Conservation (phyloP, 306 rosid species). For the Oemleria cerasiformis region DNA sequence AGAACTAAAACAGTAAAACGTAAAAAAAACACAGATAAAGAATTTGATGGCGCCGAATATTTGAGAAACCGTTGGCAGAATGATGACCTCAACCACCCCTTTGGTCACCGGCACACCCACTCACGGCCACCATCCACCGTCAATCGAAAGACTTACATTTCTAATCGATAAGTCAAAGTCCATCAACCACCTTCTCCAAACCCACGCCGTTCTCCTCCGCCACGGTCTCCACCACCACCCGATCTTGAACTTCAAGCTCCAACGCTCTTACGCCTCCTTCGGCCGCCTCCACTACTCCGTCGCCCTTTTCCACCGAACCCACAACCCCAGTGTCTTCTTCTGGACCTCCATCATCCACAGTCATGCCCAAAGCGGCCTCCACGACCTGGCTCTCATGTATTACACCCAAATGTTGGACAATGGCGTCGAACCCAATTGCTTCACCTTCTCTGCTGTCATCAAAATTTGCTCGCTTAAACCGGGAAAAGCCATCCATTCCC, state of each 20-base stretch:
- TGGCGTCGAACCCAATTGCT: constrained; percentile 58
- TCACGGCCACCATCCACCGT: constrained; percentile 17
- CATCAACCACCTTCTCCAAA: constrained; percentile 46
- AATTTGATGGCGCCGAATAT: constrained; percentile 12
- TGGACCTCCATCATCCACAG: constrained; percentile 62
- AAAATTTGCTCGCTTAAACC: constrained; percentile 39
- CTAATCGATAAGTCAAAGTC: constrained; percentile 59
- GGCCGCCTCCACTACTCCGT: constrained; percentile 68
- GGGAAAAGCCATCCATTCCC: constrained; percentile 51
- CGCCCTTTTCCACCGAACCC: constrained; percentile 52
- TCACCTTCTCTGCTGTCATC: constrained; percentile 61
- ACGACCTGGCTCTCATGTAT: constrained; percentile 42
- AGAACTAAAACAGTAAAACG: neutral
- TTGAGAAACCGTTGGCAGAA: constrained; percentile 4
- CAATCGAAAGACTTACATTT: constrained; percentile 35
- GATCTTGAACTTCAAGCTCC: constrained; percentile 77
- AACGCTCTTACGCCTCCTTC: constrained; percentile 68
- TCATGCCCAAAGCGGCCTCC: constrained; percentile 49
- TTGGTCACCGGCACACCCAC: constrained; percentile 13
- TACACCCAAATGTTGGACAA: constrained; percentile 53
- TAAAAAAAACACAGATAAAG: neutral
- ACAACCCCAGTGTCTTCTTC: constrained; percentile 48
- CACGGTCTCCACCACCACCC: constrained; percentile 54
- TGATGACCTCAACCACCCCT: constrained; percentile 28
- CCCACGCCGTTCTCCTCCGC: constrained; percentile 67